phyloP scores from a whole-genome alignment of 495 filamentous ascomycete genomes.

The Penicillium crystallinum region DNA sequence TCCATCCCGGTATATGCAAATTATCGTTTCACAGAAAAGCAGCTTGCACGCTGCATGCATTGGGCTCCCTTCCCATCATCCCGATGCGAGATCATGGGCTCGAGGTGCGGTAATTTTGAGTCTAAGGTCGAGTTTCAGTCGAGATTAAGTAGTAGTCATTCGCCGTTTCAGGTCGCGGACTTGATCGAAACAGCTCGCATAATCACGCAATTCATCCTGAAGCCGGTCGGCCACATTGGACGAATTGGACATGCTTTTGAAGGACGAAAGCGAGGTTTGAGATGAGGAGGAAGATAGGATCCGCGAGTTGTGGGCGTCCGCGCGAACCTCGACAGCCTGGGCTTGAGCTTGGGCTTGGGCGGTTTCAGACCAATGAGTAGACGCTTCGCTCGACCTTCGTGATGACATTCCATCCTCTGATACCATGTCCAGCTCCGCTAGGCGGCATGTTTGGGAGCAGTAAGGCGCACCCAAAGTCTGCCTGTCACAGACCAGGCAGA shows the following conservation, averaged over 20 bases:
- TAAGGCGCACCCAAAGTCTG: conserved; percentile 74
- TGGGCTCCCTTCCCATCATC: neutral
- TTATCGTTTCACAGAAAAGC: neutral
- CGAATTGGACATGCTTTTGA: conserved; percentile 54
- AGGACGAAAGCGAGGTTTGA: conserved; percentile 76
- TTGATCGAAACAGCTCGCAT: conserved; percentile 84
- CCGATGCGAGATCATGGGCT: neutral
- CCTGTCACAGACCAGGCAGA: conserved; percentile 90
- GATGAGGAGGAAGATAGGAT: conserved; percentile 74
- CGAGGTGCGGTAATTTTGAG: neutral
- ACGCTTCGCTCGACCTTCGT: conserved; percentile 5
- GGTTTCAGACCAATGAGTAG: conserved; percentile 20
- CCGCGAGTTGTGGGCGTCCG: conserved; percentile 11
- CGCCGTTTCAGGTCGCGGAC: conserved; percentile 62
- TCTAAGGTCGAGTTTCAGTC: neutral
- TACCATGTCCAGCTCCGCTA: conserved; percentile 78
- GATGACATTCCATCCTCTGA: conserved; percentile 23
- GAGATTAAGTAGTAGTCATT: conserved; percentile 37
- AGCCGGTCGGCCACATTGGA: conserved; percentile 66
- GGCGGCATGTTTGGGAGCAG: conserved; percentile 88
- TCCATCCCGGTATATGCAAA: neutral
- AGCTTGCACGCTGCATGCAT: conserved; percentile 6
- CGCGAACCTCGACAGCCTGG: conserved; percentile 1
- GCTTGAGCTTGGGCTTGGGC: conserved; percentile 22
- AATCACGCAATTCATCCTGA: conserved; percentile 74